Conservation (phyloP, 441 rosid genomes). For the Bocquillonia castaneifolia region DNA sequence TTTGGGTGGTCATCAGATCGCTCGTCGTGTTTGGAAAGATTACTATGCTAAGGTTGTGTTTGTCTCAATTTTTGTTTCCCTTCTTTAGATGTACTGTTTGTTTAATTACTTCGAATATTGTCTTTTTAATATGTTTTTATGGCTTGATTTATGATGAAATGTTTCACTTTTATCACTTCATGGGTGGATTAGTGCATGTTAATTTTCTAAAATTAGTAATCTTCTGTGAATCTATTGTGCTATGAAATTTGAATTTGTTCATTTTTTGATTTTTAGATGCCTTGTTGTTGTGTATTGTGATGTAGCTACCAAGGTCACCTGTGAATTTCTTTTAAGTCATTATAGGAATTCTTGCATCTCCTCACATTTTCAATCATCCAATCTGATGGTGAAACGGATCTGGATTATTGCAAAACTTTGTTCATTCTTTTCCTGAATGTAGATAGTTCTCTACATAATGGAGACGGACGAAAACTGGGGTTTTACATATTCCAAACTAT, state of each 20-base stretch:
- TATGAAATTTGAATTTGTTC: neutral
- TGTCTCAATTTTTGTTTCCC: neutral
- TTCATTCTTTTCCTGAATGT: neutral
- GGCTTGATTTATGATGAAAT: constrained; percentile 2
- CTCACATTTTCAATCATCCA: neutral
- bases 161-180: neutral
- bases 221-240: neutral
- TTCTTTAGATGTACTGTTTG: neutral
- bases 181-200: neutral
- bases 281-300: neutral
- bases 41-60: constrained; percentile 73
- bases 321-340: neutral
- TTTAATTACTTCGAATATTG: neutral
- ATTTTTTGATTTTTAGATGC: constrained; percentile 1
- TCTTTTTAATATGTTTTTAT: neutral
- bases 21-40: constrained; percentile 93
- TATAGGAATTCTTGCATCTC: neutral
- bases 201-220: neutral
- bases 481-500: neutral
- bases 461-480: neutral
- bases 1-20: constrained; percentile 95
- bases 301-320: neutral
- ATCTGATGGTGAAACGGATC: neutral
- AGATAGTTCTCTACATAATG: neutral
- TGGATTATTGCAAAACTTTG: neutral